phyloP scores from a whole-genome alignment of 164 flowering plant species.

The Umbellularia californica region DNA sequence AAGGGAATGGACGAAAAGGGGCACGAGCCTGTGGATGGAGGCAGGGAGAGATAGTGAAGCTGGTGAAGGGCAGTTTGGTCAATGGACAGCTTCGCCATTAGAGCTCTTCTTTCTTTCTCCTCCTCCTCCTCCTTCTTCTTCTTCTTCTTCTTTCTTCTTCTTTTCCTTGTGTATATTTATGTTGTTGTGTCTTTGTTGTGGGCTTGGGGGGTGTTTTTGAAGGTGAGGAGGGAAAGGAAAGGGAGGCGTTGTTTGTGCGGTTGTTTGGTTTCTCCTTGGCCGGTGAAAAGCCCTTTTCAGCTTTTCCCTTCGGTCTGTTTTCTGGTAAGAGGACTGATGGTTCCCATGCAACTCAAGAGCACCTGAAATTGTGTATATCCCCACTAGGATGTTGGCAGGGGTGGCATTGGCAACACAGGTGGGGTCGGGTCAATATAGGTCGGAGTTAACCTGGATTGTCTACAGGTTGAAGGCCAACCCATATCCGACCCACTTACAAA shows the following conservation, averaged over 20 bases:
- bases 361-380: neutral
- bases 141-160: constrained; percentile 6
- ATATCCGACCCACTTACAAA: too few species aligned
- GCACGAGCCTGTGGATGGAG: constrained; percentile 21
- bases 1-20: constrained; percentile 32
- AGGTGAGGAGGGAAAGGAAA: constrained; percentile 12
- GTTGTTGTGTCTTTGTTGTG: neutral
- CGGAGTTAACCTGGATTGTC: too few species aligned
- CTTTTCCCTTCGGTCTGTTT: constrained; percentile 36
- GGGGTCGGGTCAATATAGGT: too few species aligned
- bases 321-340: constrained; percentile 10
- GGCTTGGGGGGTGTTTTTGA: constrained; percentile 5
- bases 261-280: constrained; percentile 23
- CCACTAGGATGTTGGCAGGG: too few species aligned
- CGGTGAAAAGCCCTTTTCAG: constrained; percentile 63
- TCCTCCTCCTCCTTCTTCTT: neutral
- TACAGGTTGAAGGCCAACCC: too few species aligned
- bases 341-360: neutral
- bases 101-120: neutral
- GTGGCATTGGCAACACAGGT: too few species aligned
- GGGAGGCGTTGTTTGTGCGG: constrained; percentile 7
- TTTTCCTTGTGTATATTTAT: neutral
- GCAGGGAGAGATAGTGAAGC: neutral
- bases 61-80: constrained; percentile 29
- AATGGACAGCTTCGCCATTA: constrained; percentile 11